Evolutionary conservation across 1,284 basidiomycete genomes (phyloP).

Genomic region (Ganoderma lucidum): DNA sequence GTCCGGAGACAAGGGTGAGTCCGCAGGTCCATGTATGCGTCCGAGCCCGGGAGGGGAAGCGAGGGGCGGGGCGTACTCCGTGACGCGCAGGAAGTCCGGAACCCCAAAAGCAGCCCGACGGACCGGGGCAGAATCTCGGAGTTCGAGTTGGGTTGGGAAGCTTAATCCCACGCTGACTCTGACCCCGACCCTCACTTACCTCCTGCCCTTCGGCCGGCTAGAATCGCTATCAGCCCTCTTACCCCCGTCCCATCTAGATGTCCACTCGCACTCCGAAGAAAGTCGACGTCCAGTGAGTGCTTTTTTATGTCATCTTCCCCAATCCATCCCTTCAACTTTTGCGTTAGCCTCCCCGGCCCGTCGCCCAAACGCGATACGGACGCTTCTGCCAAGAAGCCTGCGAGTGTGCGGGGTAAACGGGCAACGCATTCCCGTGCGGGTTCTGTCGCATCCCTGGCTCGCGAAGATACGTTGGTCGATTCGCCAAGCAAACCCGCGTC

Average conservation of each 20-base stretch:
- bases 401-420: slow-evolving; percentile 26
- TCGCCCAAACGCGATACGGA: slow-evolving; percentile 32
- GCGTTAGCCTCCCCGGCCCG: slow-evolving; percentile 34
- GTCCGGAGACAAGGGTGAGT: slow-evolving; percentile 13
- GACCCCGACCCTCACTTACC: background rate
- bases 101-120: slow-evolving; percentile 1
- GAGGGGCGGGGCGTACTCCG: background rate
- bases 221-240: background rate
- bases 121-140: slow-evolving; percentile 12
- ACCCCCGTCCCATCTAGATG: slow-evolving; percentile 21
- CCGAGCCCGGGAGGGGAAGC: background rate
- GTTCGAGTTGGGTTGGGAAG: slow-evolving; percentile 12
- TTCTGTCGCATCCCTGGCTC: slow-evolving; percentile 27
- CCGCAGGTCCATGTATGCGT: background rate
- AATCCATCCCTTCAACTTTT: slow-evolving; percentile 1
- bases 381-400: slow-evolving; percentile 32
- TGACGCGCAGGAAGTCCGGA: slow-evolving; percentile 4
- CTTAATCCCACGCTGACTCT: slow-evolving; percentile 15
- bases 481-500: slow-evolving; percentile 26
- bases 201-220: background rate
- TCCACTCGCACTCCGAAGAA: slow-evolving; percentile 43
- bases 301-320: slow-evolving; percentile 1
- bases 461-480: slow-evolving; percentile 31
- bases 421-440: slow-evolving; percentile 24
- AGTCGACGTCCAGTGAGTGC: slow-evolving; percentile 52